These are phyloP conservation scores for Euryodendron excelsum DNA, from an alignment of 148 eudicot species.

Conservation along the genomic window DNA sequence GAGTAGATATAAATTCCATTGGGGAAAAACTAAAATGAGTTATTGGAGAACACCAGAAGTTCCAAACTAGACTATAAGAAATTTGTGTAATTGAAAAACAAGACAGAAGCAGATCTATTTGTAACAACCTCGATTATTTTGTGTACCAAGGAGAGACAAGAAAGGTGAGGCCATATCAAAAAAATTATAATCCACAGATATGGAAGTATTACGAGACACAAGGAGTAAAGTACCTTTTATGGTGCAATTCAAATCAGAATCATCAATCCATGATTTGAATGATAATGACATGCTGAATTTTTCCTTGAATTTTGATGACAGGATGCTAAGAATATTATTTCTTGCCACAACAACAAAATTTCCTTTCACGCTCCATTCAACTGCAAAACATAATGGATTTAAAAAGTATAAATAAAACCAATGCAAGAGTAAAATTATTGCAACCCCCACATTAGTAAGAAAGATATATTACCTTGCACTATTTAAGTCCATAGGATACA, in stretches of 20 bases:
- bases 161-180: conserved; percentile 10
- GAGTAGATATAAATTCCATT: background rate
- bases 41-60: background rate
- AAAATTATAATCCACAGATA: background rate
- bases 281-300: conserved; percentile 48
- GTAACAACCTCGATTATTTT: background rate
- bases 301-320: conserved; percentile 64
- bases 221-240: conserved; percentile 52
- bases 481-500: background rate
- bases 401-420: background rate
- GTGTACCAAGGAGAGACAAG: conserved; percentile 13
- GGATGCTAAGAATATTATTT: conserved; percentile 52
- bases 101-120: background rate
- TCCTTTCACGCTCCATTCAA: conserved; percentile 75
- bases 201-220: background rate
- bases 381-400: conserved; percentile 29
- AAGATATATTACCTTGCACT: background rate
- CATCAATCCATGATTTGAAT: conserved; percentile 48
- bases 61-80: background rate
- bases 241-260: conserved; percentile 32
- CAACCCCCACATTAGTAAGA: background rate
- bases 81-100: background rate
- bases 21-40: background rate
- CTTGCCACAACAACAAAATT: conserved; percentile 64
- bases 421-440: background rate